These are phyloP conservation scores for Candida corydali DNA, from an alignment of 805 yeast genomes.

Conservation along the genomic window DNA sequence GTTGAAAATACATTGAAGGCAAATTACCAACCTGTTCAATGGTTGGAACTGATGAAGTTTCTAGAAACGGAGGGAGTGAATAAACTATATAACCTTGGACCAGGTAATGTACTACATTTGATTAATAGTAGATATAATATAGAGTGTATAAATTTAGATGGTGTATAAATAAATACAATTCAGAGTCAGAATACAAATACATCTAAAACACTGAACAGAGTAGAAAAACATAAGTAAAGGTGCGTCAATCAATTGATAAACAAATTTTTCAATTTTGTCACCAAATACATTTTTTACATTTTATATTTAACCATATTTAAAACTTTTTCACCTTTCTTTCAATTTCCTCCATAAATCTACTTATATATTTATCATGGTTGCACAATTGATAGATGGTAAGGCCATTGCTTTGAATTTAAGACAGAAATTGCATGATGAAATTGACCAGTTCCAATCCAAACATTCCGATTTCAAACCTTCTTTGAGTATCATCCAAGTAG, in stretches of 20 bases:
- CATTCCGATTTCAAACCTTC: slow-evolving; percentile 60
- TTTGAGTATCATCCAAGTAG: slow-evolving; percentile 72
- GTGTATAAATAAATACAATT: no score
- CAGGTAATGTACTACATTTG: slow-evolving; percentile 31
- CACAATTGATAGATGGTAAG: slow-evolving; percentile 41
- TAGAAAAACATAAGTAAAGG: neutral
- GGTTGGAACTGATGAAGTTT: slow-evolving; percentile 31
- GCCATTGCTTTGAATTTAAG: slow-evolving; percentile 40
- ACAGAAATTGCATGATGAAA: slow-evolving; percentile 34
- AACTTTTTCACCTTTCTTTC: slow-evolving; percentile 5
- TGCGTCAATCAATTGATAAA: slow-evolving; percentile 3
- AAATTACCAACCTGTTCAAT: slow-evolving; percentile 43
- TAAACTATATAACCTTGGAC: slow-evolving; percentile 32
- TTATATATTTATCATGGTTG: slow-evolving; percentile 22
- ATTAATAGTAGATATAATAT: slow-evolving; percentile 14
- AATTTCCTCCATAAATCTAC: neutral
- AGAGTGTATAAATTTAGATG: slow-evolving; percentile 1
- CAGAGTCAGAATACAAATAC: no score
- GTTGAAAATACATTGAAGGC: slow-evolving; percentile 31
- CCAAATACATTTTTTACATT: no score
- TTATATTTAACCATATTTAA: slow-evolving; percentile 1
- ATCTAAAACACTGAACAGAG: neutral
- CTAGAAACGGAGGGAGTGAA: slow-evolving; percentile 14
- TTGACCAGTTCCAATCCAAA: slow-evolving; percentile 35
- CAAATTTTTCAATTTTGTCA: slow-evolving; percentile 7